These are phyloP conservation scores for Colletotrichum sp. DNA, from an alignment of 2,329 filamentous ascomycete species.

Conservation along the genomic window DNA sequence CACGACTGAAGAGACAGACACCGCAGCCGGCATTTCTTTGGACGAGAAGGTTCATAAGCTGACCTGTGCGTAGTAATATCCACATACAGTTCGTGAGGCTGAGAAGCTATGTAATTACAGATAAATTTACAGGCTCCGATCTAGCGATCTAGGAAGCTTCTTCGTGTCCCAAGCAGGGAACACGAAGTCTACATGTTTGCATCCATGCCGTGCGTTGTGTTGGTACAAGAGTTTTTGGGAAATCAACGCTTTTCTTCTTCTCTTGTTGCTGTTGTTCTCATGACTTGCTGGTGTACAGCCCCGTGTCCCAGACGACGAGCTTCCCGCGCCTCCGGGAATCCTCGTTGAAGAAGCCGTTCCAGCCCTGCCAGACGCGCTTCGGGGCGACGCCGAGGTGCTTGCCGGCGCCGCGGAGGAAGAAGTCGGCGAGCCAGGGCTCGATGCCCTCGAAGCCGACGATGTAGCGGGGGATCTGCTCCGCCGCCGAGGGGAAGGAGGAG, in stretches of 20 bases:
- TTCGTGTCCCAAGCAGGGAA: not conserved
- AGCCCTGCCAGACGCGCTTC: conserved; percentile 58
- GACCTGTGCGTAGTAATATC: not conserved
- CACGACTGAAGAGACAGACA: not conserved
- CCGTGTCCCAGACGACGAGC: conserved; percentile 66
- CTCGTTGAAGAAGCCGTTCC: conserved; percentile 68
- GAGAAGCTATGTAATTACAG: not conserved
- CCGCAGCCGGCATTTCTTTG: not conserved
- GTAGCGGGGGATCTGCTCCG: conserved; percentile 55
- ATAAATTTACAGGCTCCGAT: not conserved
- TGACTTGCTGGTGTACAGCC: conserved; percentile 30
- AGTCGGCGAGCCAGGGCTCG: conserved; percentile 49
- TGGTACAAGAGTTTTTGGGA: not conserved
- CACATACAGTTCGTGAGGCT: not conserved
- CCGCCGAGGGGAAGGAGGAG: not conserved
- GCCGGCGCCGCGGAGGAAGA: conserved; percentile 45
- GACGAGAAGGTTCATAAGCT: not conserved
- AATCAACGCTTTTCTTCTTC: not conserved
- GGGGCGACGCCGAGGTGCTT: conserved; percentile 47
- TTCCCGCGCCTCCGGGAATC: conserved; percentile 61
- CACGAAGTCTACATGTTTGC: not conserved
- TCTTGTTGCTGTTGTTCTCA: not conserved
- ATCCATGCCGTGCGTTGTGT: not conserved
- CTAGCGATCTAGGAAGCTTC: not conserved
- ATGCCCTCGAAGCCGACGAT: conserved; percentile 68